Percentiles rank a stretch among this genome's conserved stretches.
Conservation (phyloP, 257 asterid species). For the Gentiana macrophylla region DNA sequence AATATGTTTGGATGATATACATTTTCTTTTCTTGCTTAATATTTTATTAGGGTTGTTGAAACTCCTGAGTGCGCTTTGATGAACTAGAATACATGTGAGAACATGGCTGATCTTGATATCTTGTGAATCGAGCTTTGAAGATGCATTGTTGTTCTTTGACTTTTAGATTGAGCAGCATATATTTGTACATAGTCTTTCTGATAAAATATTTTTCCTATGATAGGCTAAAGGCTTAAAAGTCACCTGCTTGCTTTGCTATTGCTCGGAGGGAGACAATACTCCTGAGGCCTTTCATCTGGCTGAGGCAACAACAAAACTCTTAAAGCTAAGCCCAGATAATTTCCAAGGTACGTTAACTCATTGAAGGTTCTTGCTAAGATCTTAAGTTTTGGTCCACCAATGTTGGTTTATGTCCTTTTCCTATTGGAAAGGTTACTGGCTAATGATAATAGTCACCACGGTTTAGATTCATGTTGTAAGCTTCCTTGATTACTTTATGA, state of each 20-base stretch:
- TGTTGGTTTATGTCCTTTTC: not conserved
- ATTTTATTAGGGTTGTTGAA: too few species aligned
- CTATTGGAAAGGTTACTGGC: not conserved
- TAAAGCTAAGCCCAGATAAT: constrained; percentile 28
- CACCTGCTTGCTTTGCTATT: constrained; percentile 83
- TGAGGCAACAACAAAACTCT: constrained; percentile 62
- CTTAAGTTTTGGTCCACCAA: not conserved
- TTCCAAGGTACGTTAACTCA: constrained; percentile 38
- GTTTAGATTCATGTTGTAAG: not conserved
- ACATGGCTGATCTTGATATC: not conserved
- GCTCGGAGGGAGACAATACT: constrained; percentile 96
- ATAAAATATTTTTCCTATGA: constrained; percentile 8
- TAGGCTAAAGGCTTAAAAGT: constrained; percentile 88
- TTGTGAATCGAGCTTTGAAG: not conserved
- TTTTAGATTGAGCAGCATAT: not conserved
- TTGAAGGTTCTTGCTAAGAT: not conserved
- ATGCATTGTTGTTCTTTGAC: not conserved
- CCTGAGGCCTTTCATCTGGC: constrained; percentile 88
- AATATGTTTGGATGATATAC: too few species aligned
- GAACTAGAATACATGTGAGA: too few species aligned
- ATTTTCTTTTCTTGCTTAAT: too few species aligned
- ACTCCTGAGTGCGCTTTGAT: too few species aligned
- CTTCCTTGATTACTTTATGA: not conserved
- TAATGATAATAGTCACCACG: not conserved
- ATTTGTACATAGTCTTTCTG: not conserved